phyloP scores from a whole-genome alignment of 805 yeast genomes.

The Yamadazyma paraphyllophila region DNA sequence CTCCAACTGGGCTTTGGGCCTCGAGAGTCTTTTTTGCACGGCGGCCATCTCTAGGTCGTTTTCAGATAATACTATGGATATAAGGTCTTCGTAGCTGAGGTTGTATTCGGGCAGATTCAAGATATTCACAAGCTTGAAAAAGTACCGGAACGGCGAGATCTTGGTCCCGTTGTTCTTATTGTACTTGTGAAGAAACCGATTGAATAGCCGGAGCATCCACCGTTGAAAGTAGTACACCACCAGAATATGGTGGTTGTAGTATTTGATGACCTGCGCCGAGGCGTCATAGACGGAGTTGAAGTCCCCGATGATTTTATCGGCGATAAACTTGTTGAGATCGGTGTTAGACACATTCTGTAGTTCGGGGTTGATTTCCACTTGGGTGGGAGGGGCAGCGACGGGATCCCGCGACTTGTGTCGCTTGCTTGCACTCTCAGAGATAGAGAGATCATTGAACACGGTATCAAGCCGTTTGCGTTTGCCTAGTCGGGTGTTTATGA shows the following conservation, averaged over 20 bases:
- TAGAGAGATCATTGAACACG: constrained; percentile 23
- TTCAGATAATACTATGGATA: constrained; percentile 26
- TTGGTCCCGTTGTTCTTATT: constrained; percentile 18
- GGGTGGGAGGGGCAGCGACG: too few relatives aligned
- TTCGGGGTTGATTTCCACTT: constrained; percentile 9
- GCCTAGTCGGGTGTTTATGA: constrained; percentile 11
- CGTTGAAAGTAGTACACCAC: constrained; percentile 28
- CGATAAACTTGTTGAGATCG: constrained; percentile 12
- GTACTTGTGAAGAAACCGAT: constrained; percentile 29
- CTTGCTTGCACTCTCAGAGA: constrained; percentile 15
- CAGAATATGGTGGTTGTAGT: constrained; percentile 25
- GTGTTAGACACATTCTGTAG: neutral
- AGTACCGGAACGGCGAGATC: constrained; percentile 19
- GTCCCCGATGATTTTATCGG: constrained; percentile 14
- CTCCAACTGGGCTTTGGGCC: constrained; percentile 1
- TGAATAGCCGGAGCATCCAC: constrained; percentile 38
- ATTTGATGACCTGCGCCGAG: constrained; percentile 18
- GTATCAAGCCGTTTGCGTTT: constrained; percentile 33
- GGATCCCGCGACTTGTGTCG: neutral
- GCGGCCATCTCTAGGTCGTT: constrained; percentile 21
- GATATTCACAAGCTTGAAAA: constrained; percentile 24
- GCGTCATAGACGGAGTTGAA: constrained; percentile 7
- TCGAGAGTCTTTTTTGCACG: constrained; percentile 3
- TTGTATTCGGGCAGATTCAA: constrained; percentile 18
- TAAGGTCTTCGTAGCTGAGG: constrained; percentile 22